phyloP scores from a whole-genome alignment of 306 rosid genomes.

The Rosa multiflora region DNA sequence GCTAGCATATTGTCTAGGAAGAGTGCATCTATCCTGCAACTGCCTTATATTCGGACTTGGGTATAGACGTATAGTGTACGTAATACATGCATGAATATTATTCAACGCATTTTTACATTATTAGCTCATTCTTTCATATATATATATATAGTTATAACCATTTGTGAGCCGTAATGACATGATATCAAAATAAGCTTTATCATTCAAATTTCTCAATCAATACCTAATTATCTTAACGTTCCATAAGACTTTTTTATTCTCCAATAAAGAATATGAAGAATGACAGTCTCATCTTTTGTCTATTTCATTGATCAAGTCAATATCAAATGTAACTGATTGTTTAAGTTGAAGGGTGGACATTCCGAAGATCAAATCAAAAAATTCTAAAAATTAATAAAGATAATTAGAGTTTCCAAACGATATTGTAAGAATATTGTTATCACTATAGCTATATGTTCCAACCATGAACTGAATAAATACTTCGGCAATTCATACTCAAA shows the following conservation, averaged over 20 bases:
- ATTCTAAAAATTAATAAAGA: too few species aligned
- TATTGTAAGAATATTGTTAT: neutral
- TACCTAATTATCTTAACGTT: neutral
- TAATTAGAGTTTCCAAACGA: neutral
- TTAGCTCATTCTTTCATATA: too few species aligned
- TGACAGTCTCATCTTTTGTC: neutral
- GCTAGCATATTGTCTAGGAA: neutral
- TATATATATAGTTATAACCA: too few species aligned
- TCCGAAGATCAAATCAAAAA: too few species aligned
- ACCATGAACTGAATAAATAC: neutral
- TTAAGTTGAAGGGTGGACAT: too few species aligned
- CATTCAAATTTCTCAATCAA: neutral
- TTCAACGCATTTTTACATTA: neutral
- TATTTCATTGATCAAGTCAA: too few species aligned
- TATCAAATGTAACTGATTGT: too few species aligned
- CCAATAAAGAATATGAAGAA: neutral
- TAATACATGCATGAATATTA: neutral
- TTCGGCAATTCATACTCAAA: neutral
- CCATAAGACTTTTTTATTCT: neutral
- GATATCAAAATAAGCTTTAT: too few species aligned
- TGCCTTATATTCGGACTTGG: neutral
- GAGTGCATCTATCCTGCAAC: neutral
- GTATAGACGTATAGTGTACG: neutral
- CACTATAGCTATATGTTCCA: neutral
- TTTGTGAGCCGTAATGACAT: neutral